Evolutionary conservation across 257 asterid species (phyloP).

Genomic region (Ajuga chamaepitys): DNA sequence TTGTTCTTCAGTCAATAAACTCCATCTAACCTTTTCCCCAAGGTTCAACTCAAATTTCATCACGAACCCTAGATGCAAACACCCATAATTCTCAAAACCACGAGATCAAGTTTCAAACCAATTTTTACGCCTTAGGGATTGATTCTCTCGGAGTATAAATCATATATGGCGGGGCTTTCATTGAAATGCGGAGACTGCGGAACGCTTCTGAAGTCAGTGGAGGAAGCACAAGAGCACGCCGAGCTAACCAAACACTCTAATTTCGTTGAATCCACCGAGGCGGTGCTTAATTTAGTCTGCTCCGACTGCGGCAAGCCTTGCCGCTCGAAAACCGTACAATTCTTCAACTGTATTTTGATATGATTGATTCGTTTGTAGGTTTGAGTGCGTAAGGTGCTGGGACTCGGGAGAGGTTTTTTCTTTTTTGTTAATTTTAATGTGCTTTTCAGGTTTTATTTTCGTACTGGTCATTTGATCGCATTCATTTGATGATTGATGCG

Average conservation of each 20-base stretch:
- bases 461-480: not conserved
- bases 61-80: conserved; percentile 3
- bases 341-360: not conserved
- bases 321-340: conserved; percentile 79
- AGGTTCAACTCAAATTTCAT: not conserved
- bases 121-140: not conserved
- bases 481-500: not conserved
- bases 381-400: not conserved
- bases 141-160: not conserved
- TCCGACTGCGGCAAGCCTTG: conserved; percentile 83
- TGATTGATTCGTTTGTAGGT: not conserved
- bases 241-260: conserved; percentile 74
- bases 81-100: not conserved
- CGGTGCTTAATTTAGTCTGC: conserved; percentile 83
- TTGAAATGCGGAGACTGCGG: conserved; percentile 95
- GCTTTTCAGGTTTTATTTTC: not conserved
- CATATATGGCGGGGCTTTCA: conserved; percentile 76
- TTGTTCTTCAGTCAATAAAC: not conserved
- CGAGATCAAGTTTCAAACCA: conserved; percentile 5
- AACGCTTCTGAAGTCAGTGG: conserved; percentile 72
- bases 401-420: not conserved
- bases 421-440: not conserved
- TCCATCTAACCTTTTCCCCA: not conserved
- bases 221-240: conserved; percentile 98
- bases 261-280: conserved; percentile 81